Base-by-base conservation (phyloP, 805 yeast species). In the Candida multigemmis region DNA sequence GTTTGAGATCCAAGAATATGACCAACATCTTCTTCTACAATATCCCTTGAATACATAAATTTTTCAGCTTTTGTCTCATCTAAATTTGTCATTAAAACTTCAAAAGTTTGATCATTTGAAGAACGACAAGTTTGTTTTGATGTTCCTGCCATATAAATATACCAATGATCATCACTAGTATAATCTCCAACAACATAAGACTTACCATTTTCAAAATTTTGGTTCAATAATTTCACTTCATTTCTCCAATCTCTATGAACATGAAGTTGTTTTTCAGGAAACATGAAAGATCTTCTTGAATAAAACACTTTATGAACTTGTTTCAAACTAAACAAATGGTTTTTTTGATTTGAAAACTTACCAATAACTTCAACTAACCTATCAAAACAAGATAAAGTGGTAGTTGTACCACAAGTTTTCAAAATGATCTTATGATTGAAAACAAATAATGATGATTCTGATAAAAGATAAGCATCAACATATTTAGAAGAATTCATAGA, bases 331-430 rank as follows among this genome's bases (percentile, higher is more conserved):
- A 34, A 20, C n/a, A n/a, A n/a, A n/a, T n/a, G n/a, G n/a, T n/a
- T n/a, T 10, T 33, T 37, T 9, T 42, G 33, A 18, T 70, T 44
- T 24, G 50, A 40, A 23, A 33, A 37, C 8, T 42, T 30, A 21
- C 40, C 43, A 14, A 56, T 51, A 10, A 41, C 39, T 24, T 71
- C 70, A 35, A 82, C 71, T 26, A 89, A 54, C 26, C 71, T 66
- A 15, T 72, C 74, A 15, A 89, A 53, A 38, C 96, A 89, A 14
- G 74, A 70, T 31, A 89, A 65, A 1, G 95, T 79, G 1, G 95
- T 85, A 1, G 97, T 89, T 4, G 96, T 87, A 6, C 98, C 98
- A 51, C 98, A 89, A 4, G 98, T 89, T 53, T 89, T 89, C 46
- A 89, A 65, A 26, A 89, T 75, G 36, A 91, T 42, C 50, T 82